phyloP scores from a whole-genome alignment of 83 land plant species.

The Larix sibirica region DNA sequence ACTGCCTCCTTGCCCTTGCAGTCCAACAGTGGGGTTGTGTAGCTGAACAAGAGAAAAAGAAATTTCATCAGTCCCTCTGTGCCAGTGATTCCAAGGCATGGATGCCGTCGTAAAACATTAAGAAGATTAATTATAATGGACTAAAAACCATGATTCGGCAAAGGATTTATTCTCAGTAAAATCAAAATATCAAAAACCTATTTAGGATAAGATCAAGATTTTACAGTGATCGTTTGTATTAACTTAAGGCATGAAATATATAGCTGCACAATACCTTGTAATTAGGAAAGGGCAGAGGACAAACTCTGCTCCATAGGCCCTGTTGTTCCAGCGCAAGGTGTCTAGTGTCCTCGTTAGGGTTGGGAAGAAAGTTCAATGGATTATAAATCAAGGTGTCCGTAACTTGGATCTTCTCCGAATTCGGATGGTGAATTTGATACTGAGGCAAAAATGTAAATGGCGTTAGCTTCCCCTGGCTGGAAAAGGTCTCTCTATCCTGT shows the following conservation, averaged over 20 bases:
- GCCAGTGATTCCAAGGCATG: too few species aligned
- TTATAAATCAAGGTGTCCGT: neutral
- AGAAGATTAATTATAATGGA: too few species aligned
- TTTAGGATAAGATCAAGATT: too few species aligned
- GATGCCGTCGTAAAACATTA: too few species aligned
- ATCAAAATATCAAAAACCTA: neutral
- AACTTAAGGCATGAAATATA: neutral
- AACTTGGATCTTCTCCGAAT: conserved; percentile 1
- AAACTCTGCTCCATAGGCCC: neutral
- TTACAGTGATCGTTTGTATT: too few species aligned
- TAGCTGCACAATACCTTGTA: neutral
- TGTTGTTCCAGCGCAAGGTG: neutral
- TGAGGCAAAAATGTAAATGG: neutral
- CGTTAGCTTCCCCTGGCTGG: too few species aligned
- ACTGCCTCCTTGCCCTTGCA: neutral
- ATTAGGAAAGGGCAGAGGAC: neutral
- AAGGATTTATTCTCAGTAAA: neutral
- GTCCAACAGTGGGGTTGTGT: neutral
- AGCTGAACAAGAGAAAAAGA: neutral
- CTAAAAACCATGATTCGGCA: neutral
- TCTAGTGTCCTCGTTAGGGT: neutral
- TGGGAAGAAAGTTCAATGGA: neutral
- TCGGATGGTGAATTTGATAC: neutral
- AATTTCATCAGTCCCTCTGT: neutral
- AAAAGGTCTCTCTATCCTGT: too few species aligned